Evolutionary conservation across 2,329 filamentous ascomycete genomes (phyloP), one percentile per base, ranked within the genome.

Genomic region (Botryotinia calthae): DNA sequence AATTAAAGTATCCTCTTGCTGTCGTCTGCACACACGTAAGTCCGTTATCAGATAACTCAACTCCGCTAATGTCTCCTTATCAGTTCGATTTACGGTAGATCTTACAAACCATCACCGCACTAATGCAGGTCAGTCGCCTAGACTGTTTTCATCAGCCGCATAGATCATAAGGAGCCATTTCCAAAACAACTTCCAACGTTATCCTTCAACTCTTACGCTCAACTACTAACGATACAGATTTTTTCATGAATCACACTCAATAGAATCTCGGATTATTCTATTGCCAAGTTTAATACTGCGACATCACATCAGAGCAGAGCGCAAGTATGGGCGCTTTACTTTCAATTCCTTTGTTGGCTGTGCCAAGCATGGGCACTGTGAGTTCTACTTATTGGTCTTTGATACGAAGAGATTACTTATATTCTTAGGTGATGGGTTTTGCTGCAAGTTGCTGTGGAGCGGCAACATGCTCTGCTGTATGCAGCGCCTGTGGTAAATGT

Each of bases 401-500:
- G 14, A 31, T 62, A 65, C 63, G 71, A 70, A 63, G 64, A 69
- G 66, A 74, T 77, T 72, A 77, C 77, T 75, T 51, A 65, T 72
- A 73, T 66, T 74, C 77, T 64, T 78, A 95, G 93, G 79, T 97
- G 76, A 81, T 93, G 77, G 94, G 92, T 61, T 90, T 94, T 78
- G 92, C 86, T 75, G 94, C 92, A 76, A 98, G 94, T 79, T 99
- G 96, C 84, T 99, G 96, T 82, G 96, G 96, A 81, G 96, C 96
- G 42, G 95, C 96, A 63, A 98, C 96, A 70, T 98, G 95, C 84
- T 97, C 94, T 78, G 95, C 96, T 82, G 91, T 98, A 66, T 98
- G 95, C 85, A 96, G 93, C 82, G 93, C 94, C 20, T 99, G 95
- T 81, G 95, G 96, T 70, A 98, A 98, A 82, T 98, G 95, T 83